A percentile compares a stretch with the other conserved stretches of the same genome.
Conservation (phyloP, 129 eudicot species). For the Heracleum sosnowskyi region DNA sequence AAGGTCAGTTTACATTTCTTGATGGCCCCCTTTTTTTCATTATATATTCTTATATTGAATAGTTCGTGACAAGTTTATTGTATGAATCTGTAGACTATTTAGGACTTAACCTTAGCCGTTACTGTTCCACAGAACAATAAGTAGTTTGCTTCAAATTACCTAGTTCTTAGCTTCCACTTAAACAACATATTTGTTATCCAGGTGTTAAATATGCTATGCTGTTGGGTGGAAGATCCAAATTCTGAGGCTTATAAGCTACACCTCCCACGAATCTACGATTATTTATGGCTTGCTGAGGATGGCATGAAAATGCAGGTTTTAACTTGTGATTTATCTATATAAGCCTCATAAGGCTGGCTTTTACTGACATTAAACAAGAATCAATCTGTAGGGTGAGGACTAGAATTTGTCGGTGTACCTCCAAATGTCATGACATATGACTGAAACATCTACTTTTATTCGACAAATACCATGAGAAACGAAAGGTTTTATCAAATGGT, state of each 20-base stretch:
- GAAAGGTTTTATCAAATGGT: not conserved
- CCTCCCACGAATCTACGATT: slow-evolving; percentile 74
- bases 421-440: not conserved
- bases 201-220: slow-evolving; percentile 94
- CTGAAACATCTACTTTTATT: not conserved
- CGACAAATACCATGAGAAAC: not conserved
- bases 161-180: no score
- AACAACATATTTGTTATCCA: no score
- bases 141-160: no score
- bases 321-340: no score
- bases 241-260: slow-evolving; percentile 91
- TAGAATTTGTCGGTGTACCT: not conserved
- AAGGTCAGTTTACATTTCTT: no score
- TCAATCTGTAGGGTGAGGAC: not conserved
- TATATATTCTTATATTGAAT: no score
- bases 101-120: no score
- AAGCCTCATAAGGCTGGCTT: not conserved
- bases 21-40: no score
- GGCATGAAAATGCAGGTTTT: slow-evolving; percentile 99
- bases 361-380: no score
- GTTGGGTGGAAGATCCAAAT: slow-evolving; percentile 97
- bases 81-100: no score
- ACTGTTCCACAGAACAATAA: no score
- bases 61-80: no score
- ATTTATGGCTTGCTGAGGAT: slow-evolving; percentile 95